These are phyloP conservation scores for Tubosaeta sp. DNA, from an alignment of 768 basidiomycete genomes.

Conservation along the genomic window DNA sequence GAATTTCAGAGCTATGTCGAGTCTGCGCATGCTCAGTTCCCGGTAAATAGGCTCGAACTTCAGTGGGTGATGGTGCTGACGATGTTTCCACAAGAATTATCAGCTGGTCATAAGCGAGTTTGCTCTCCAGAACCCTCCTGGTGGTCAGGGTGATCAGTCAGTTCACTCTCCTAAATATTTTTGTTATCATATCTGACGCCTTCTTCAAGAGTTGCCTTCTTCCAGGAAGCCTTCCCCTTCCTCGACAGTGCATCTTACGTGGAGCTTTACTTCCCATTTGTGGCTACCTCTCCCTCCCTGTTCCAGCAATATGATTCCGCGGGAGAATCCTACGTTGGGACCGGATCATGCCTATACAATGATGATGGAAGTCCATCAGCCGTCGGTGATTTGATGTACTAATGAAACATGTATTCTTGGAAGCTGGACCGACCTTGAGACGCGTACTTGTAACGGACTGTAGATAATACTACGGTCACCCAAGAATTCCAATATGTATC, in stretches of 20 bases:
- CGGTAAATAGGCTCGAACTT: slow-evolving; percentile 11
- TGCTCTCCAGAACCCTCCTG: slow-evolving; percentile 29
- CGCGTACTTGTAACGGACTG: neutral
- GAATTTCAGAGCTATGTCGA: slow-evolving; percentile 29
- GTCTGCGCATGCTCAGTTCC: slow-evolving; percentile 26
- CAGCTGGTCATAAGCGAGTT: slow-evolving; percentile 31
- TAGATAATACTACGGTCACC: no score
- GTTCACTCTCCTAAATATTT: neutral
- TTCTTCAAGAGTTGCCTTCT: slow-evolving; percentile 27
- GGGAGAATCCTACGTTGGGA: slow-evolving; percentile 19
- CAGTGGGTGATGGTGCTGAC: slow-evolving; percentile 2
- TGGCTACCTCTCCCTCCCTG: slow-evolving; percentile 31
- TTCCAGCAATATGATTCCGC: slow-evolving; percentile 15
- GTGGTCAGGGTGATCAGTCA: slow-evolving; percentile 29
- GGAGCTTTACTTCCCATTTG: slow-evolving; percentile 35
- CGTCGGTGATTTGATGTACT: slow-evolving; percentile 24
- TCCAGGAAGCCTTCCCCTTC: slow-evolving; percentile 32
- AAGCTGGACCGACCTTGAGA: neutral
- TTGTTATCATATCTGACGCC: neutral
- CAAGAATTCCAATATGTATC: neutral
- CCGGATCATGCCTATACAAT: slow-evolving; percentile 32
- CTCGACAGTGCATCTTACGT: slow-evolving; percentile 31
- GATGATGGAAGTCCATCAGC: slow-evolving; percentile 25
- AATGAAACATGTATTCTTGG: neutral
- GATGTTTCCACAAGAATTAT: slow-evolving; percentile 9